Evolutionary conservation across 1,284 basidiomycete genomes (phyloP).

Genomic region (Cutaneotrichosporon daszewskae): DNA sequence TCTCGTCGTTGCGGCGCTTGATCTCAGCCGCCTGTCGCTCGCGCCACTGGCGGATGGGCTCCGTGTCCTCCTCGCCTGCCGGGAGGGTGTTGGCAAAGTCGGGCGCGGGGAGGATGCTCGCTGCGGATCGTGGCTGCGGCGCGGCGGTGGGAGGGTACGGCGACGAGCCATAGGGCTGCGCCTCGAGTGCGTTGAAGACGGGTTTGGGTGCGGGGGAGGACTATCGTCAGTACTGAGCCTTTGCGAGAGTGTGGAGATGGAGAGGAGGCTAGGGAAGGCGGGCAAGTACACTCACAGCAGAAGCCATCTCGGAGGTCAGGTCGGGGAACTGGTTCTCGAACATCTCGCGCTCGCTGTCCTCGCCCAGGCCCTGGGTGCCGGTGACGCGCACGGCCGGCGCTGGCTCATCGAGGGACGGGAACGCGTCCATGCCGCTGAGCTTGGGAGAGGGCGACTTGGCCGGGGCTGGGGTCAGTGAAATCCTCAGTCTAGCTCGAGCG

Average conservation of each 20-base stretch:
- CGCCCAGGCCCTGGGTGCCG: slow-evolving; percentile 50
- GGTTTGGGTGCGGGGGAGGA: slow-evolving; percentile 29
- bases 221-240: background rate
- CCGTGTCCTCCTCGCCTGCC: slow-evolving; percentile 68
- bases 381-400: slow-evolving; percentile 62
- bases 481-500: too few relatives aligned
- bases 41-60: slow-evolving; percentile 85
- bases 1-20: slow-evolving; percentile 68
- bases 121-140: slow-evolving; percentile 56
- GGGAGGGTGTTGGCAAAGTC: slow-evolving; percentile 45
- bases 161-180: slow-evolving; percentile 44
- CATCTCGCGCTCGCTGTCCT: slow-evolving; percentile 71
- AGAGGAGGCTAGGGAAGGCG: background rate
- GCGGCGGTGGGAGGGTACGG: slow-evolving; percentile 45
- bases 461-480: slow-evolving; percentile 2
- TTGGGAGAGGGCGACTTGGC: slow-evolving; percentile 1
- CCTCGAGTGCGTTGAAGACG: slow-evolving; percentile 40
- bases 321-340: slow-evolving; percentile 91
- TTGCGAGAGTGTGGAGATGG: background rate
- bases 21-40: slow-evolving; percentile 83
- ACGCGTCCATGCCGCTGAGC: slow-evolving; percentile 52
- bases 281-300: slow-evolving; percentile 7
- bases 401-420: slow-evolving; percentile 59
- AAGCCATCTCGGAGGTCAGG: slow-evolving; percentile 53
- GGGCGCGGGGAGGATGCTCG: slow-evolving; percentile 57